These are phyloP conservation scores for Alternaria solani DNA, from an alignment of 2,329 filamentous ascomycete species.

Conservation along the genomic window DNA sequence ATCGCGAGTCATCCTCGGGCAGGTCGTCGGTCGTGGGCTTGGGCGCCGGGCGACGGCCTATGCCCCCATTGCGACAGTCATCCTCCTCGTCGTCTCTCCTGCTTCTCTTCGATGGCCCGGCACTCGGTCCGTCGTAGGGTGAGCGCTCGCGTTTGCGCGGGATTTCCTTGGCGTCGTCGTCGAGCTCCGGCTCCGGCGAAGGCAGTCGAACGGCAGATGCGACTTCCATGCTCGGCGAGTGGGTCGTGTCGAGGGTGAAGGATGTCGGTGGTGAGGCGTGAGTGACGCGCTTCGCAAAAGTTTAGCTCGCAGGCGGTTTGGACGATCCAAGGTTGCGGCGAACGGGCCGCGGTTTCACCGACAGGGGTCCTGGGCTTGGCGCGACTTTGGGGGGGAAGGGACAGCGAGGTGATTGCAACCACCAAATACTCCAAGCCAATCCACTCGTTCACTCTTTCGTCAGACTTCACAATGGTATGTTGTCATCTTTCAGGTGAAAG, in stretches of 20 bases:
- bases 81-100: constrained; percentile 44
- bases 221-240: constrained; percentile 42
- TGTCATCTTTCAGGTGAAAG: not conserved
- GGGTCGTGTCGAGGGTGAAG: constrained; percentile 7
- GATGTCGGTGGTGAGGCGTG: constrained; percentile 8
- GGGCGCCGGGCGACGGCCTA: constrained; percentile 65
- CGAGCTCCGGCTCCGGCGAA: constrained; percentile 59
- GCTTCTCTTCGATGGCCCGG: constrained; percentile 51
- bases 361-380: constrained; percentile 22
- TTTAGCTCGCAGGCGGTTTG: constrained; percentile 27
- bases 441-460: constrained; percentile 26
- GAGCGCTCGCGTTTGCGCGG: constrained; percentile 65
- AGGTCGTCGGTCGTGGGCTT: constrained; percentile 27
- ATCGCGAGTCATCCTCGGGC: constrained; percentile 44
- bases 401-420: constrained; percentile 29
- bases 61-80: constrained; percentile 68
- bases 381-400: constrained; percentile 23
- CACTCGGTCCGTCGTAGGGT: constrained; percentile 43
- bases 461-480: constrained; percentile 42
- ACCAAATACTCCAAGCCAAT: constrained; percentile 16
- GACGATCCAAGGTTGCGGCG: constrained; percentile 16
- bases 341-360: constrained; percentile 28
- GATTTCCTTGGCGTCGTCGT: constrained; percentile 53
- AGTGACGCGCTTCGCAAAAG: constrained; percentile 33
- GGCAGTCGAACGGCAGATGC: constrained; percentile 65